phyloP scores from a whole-genome alignment of 2,329 filamentous ascomycete species.

The Fusarium nygamai region DNA sequence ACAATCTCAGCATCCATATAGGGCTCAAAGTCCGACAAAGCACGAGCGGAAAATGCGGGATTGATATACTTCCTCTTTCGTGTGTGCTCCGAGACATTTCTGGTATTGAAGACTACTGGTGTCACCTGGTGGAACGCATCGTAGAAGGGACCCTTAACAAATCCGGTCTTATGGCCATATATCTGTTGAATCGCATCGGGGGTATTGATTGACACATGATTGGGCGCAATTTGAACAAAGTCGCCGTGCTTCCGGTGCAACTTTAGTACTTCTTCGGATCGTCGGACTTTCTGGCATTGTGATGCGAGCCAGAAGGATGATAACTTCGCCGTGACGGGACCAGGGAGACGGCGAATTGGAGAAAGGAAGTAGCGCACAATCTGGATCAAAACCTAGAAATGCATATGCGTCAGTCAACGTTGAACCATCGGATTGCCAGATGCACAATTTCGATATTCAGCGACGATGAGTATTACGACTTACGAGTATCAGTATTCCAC shows the following conservation, averaged over 20 bases:
- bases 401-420: neutral
- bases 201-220: neutral
- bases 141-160: neutral
- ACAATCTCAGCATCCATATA: neutral
- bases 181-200: neutral
- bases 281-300: neutral
- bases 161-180: neutral
- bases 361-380: neutral
- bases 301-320: neutral
- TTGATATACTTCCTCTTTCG: neutral
- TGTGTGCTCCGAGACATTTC: neutral
- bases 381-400: neutral
- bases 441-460: rapidly evolving
- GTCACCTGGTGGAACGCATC: neutral
- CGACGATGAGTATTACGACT: neutral
- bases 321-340: neutral
- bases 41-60: neutral
- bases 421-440: neutral
- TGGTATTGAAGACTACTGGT: neutral
- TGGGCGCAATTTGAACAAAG: neutral
- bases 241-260: neutral
- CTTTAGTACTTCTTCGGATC: neutral
- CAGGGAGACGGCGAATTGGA: neutral
- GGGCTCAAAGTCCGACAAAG: neutral
- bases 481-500: neutral